Percentiles rank a stretch among this genome's conserved stretches.
phyloP scores from a whole-genome alignment of 495 filamentous ascomycete genomes.

The Pyronema omphalodes region DNA sequence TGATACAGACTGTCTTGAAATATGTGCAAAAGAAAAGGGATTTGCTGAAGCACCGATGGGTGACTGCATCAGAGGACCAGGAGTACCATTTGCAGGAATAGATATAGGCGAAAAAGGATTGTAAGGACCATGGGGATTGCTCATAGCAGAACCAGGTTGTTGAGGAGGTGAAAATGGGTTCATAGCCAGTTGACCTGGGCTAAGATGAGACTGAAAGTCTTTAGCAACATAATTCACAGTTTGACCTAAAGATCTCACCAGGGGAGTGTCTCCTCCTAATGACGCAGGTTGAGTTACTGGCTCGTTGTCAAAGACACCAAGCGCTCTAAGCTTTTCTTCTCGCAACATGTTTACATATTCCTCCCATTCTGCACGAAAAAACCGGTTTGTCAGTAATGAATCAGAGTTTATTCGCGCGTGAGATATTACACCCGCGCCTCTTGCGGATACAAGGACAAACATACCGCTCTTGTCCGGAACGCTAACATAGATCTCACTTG shows the following conservation, averaged over 20 bases:
- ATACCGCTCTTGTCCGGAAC: slow-evolving; percentile 49
- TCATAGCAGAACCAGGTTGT: slow-evolving; percentile 18
- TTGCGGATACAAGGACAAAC: slow-evolving; percentile 1
- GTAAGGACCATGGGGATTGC: slow-evolving; percentile 15
- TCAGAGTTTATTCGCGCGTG: neutral
- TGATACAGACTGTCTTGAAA: slow-evolving; percentile 20
- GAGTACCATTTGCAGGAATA: slow-evolving; percentile 8
- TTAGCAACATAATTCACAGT: slow-evolving; percentile 3
- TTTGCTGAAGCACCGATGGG: slow-evolving; percentile 11
- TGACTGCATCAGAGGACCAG: slow-evolving; percentile 12
- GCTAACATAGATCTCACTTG: slow-evolving; percentile 36
- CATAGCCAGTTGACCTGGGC: slow-evolving; percentile 16
- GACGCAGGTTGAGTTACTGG: slow-evolving; percentile 34
- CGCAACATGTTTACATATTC: slow-evolving; percentile 59
- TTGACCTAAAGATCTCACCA: slow-evolving; percentile 9
- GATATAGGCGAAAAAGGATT: slow-evolving; percentile 15
- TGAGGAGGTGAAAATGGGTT: slow-evolving; percentile 20
- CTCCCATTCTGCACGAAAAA: slow-evolving; percentile 45
- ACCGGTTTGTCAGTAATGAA: neutral
- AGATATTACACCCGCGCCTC: slow-evolving; percentile 4
- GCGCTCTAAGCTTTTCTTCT: slow-evolving; percentile 76
- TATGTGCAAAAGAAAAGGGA: slow-evolving; percentile 17
- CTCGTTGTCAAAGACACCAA: slow-evolving; percentile 67
- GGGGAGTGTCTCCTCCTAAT: slow-evolving; percentile 18
- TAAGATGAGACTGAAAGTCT: slow-evolving; percentile 15